Conservation (phyloP, 169 alveolate genomes). For the Babesia divergens region DNA sequence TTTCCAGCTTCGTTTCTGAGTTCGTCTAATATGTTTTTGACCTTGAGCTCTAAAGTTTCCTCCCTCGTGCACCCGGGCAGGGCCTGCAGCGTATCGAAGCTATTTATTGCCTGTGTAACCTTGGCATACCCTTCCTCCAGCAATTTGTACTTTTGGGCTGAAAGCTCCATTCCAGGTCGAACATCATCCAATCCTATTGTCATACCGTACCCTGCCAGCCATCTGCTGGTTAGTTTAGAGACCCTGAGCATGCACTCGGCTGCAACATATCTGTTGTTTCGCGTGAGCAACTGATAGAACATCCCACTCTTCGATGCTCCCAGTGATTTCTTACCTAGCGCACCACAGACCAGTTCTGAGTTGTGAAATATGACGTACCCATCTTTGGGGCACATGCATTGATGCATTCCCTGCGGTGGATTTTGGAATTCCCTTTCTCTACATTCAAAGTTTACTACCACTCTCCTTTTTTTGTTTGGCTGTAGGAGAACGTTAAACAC, state of each 20-base stretch:
- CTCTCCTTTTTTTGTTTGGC: conserved; percentile 86
- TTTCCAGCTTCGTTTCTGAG: conserved; percentile 95
- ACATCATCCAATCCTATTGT: conserved; percentile 99
- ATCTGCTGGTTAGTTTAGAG: conserved; percentile 92
- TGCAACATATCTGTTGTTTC: conserved; percentile 87
- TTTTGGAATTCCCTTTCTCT: conserved; percentile 86
- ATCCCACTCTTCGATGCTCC: conserved; percentile 90
- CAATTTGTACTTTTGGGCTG: conserved; percentile 57
- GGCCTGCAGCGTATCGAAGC: conserved; percentile 82
- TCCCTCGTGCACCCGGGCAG: conserved; percentile 95
- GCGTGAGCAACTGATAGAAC: conserved; percentile 89
- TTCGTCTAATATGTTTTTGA: conserved; percentile 88
- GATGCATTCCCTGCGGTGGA: conserved; percentile 56
- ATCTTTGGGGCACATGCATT: conserved; percentile 82
- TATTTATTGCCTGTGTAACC: conserved; percentile 84
- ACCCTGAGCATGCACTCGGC: conserved; percentile 94
- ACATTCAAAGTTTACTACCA: conserved; percentile 83
- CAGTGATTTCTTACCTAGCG: conserved; percentile 91
- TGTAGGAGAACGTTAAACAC: conserved; percentile 88
- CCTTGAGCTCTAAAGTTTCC: conserved; percentile 91
- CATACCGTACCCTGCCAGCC: conserved; percentile 95
- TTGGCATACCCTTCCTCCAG: conserved; percentile 83
- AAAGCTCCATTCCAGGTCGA: conserved; percentile 81
- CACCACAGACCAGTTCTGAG: conserved; percentile 94
- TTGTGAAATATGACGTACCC: conserved; percentile 93